Conservation (phyloP, 140 eudicot species). For the Cichorium intybus region DNA sequence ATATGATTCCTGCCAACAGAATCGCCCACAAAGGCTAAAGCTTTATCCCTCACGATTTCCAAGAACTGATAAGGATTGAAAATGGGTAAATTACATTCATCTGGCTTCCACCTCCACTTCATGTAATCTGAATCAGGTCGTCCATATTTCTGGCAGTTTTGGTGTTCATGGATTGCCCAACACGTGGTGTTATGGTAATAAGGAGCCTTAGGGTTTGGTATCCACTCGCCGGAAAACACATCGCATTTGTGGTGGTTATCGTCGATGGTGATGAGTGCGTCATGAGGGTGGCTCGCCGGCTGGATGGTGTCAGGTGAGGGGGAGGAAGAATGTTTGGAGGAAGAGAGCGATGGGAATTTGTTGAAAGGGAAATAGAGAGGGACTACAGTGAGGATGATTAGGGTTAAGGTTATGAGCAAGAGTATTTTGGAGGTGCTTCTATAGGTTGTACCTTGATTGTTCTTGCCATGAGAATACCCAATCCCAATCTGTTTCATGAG, state of each 20-base stretch:
- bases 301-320: not conserved
- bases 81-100: constrained; percentile 56
- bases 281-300: constrained; percentile 14
- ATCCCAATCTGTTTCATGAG: constrained; percentile 19
- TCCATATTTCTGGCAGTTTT: constrained; percentile 70
- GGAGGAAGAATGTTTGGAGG: constrained; percentile 5
- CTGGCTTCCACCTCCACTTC: constrained; percentile 85
- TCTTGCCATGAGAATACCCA: constrained; percentile 16
- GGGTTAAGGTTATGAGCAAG: constrained; percentile 29
- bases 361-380: constrained; percentile 39
- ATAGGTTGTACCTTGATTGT: constrained; percentile 9
- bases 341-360: constrained; percentile 16
- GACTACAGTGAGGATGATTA: constrained; percentile 37
- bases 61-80: constrained; percentile 56
- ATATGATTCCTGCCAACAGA: constrained; percentile 71
- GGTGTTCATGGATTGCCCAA: constrained; percentile 71
- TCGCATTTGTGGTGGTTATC: constrained; percentile 49
- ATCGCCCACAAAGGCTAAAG: constrained; percentile 78
- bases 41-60: constrained; percentile 58
- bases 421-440: constrained; percentile 24
- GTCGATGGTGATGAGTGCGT: constrained; percentile 25
- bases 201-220: constrained; percentile 63
- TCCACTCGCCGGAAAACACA: constrained; percentile 75
- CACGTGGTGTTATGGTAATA: constrained; percentile 63
- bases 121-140: constrained; percentile 58